Conservation (phyloP, 2,329 filamentous ascomycete species). For the Sporothrix euskadiensis region DNA sequence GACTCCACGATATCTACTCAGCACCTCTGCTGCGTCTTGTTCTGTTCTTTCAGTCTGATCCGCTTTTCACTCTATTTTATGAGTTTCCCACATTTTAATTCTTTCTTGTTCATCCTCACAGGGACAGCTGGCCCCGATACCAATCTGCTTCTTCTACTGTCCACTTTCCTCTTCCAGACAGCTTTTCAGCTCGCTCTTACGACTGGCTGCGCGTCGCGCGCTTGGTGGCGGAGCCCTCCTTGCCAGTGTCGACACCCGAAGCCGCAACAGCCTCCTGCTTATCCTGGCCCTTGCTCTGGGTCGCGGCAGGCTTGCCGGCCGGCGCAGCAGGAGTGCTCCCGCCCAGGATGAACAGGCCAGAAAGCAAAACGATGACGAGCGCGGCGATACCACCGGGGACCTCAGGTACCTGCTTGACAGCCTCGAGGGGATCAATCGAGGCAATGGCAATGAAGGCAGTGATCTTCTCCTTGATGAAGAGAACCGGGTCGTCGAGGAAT, state of each 20-base stretch:
- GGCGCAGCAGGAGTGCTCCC: conserved; percentile 67
- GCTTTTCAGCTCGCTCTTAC: conserved; percentile 38
- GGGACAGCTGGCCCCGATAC: not conserved
- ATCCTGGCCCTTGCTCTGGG: conserved; percentile 67
- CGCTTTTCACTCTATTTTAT: not conserved
- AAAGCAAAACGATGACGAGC: conserved; percentile 68
- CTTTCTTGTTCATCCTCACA: not conserved
- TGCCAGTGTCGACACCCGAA: conserved; percentile 65
- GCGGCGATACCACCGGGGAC: conserved; percentile 78
- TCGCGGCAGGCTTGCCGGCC: conserved; percentile 67
- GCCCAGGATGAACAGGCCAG: conserved; percentile 57
- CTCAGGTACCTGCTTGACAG: conserved; percentile 87
- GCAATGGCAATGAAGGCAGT: conserved; percentile 85
- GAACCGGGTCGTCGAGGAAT: conserved; percentile 88
- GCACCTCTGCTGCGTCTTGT: not conserved
- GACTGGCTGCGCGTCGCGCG: conserved; percentile 57
- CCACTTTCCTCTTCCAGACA: not conserved
- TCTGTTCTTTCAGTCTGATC: conserved; percentile 7
- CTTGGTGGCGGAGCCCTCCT: conserved; percentile 64
- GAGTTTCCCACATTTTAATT: not conserved
- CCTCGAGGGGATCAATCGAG: conserved; percentile 78
- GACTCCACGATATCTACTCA: not conserved
- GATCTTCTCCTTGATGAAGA: conserved; percentile 87
- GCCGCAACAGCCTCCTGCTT: conserved; percentile 60
- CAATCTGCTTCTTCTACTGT: not conserved